Evolutionary conservation across 805 yeast species (phyloP).

Genomic region (Candida ponderosae): DNA sequence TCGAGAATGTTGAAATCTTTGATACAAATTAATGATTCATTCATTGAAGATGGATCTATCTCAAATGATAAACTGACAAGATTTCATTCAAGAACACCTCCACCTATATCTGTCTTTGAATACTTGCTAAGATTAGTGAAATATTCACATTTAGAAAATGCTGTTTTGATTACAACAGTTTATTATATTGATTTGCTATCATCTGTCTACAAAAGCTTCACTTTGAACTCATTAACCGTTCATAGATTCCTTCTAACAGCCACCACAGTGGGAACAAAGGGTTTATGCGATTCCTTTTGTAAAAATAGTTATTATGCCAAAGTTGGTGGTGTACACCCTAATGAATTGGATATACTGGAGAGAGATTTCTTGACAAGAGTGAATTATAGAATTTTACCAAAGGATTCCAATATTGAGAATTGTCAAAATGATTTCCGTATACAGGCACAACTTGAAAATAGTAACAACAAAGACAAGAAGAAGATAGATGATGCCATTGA

Average conservation of each 20-base stretch:
- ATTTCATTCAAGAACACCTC: constrained; percentile 91
- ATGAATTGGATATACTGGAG: constrained; percentile 81
- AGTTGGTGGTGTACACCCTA: constrained; percentile 86
- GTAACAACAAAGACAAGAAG: constrained; percentile 5
- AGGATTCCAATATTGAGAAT: constrained; percentile 29
- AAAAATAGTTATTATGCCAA: constrained; percentile 91
- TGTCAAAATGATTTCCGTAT: constrained; percentile 24
- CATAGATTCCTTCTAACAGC: constrained; percentile 88
- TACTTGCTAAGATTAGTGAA: constrained; percentile 72
- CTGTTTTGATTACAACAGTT: constrained; percentile 74
- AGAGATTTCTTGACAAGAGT: constrained; percentile 79
- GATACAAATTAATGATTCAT: constrained; percentile 64
- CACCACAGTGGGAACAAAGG: constrained; percentile 84
- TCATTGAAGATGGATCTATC: constrained; percentile 22
- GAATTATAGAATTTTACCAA: constrained; percentile 68
- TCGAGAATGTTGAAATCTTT: constrained; percentile 76
- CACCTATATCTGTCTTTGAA: constrained; percentile 72
- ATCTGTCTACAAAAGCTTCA: constrained; percentile 69
- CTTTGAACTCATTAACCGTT: constrained; percentile 84
- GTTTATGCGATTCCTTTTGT: constrained; percentile 88
- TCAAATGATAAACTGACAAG: constrained; percentile 54
- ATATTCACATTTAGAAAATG: constrained; percentile 79
- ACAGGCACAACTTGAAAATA: no score
- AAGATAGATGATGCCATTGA: constrained; percentile 6
- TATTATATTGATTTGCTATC: constrained; percentile 85